These are phyloP conservation scores for Psidium friedrichsthalianum DNA, from an alignment of 345 rosid genomes.

Conservation along the genomic window DNA sequence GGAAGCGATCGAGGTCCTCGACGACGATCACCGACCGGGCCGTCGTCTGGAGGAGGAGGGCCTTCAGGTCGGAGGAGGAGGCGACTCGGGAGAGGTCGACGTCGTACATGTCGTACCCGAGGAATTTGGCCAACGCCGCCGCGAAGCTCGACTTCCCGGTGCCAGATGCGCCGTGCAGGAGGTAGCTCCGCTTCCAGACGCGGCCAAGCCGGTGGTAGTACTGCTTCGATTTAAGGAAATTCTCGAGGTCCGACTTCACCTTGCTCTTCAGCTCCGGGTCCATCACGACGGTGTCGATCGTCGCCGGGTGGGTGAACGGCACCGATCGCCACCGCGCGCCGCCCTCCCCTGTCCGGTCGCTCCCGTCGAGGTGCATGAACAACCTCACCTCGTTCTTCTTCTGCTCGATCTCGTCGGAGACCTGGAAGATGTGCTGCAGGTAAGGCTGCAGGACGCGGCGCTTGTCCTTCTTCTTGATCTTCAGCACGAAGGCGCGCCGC, in stretches of 20 bases:
- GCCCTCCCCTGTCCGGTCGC: not conserved
- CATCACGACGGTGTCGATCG: constrained; percentile 50
- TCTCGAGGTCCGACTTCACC: constrained; percentile 48
- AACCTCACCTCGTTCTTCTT: constrained; percentile 26
- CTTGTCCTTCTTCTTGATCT: constrained; percentile 39
- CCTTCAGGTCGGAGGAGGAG: constrained; percentile 43
- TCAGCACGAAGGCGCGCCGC: constrained; percentile 21
- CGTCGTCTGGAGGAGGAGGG: constrained; percentile 38
- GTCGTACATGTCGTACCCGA: constrained; percentile 46
- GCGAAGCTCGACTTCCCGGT: constrained; percentile 60
- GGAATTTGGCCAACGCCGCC: constrained; percentile 47
- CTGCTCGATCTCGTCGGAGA: constrained; percentile 30
- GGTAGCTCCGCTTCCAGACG: constrained; percentile 62
- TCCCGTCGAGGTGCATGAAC: constrained; percentile 18
- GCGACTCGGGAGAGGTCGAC: constrained; percentile 34
- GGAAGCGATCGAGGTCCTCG: constrained; percentile 48
- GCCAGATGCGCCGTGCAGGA: constrained; percentile 48
- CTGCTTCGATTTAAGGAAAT: constrained; percentile 48
- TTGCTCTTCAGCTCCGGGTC: constrained; percentile 41
- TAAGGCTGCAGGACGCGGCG: constrained; percentile 54
- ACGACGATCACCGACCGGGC: constrained; percentile 32
- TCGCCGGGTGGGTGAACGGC: constrained; percentile 47
- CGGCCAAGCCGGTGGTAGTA: constrained; percentile 54
- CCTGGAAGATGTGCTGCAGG: constrained; percentile 46
- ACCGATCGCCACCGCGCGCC: constrained; percentile 43